Evolutionary conservation across 192 early-diverging fungal genomes (phyloP).

Genomic region (Pilobolus umbonatus): DNA sequence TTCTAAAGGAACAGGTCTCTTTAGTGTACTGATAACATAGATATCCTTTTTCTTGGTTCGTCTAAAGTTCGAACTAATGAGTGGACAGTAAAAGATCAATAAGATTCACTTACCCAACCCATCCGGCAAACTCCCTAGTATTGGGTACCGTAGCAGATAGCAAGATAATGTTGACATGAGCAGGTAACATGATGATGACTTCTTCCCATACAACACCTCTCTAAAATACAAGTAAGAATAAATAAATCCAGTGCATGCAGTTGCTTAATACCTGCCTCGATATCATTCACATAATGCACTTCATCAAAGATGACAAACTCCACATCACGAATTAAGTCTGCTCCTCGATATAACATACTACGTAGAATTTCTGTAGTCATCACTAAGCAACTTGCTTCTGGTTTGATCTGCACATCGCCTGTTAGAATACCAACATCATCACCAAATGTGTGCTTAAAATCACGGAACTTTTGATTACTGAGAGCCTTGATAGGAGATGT

Average conservation of each 20-base stretch:
- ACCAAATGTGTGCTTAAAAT: constrained; percentile 84
- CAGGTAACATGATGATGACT: constrained; percentile 98
- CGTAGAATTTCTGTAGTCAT: constrained; percentile 99
- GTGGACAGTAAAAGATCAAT: not conserved
- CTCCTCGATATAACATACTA: constrained; percentile 96
- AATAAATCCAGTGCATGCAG: too few species aligned
- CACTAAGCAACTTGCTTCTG: constrained; percentile 94
- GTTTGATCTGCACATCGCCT: constrained; percentile 94
- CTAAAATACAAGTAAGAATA: constrained; percentile 34
- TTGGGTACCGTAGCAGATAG: constrained; percentile 98
- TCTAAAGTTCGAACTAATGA: constrained; percentile 28
- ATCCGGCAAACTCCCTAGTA: constrained; percentile 97
- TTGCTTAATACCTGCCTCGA: too few species aligned
- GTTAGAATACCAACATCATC: constrained; percentile 96
- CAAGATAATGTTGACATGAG: constrained; percentile 91
- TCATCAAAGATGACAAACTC: constrained; percentile 99
- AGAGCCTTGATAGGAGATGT: constrained; percentile 98
- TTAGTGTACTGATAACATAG: constrained; percentile 91
- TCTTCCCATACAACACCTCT: constrained; percentile 99
- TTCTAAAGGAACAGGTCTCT: constrained; percentile 93
- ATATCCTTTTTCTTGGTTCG: constrained; percentile 97
- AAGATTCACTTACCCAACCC: constrained; percentile 75
- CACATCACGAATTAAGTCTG: constrained; percentile 93
- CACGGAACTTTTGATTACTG: constrained; percentile 97
- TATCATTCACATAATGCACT: constrained; percentile 96